Evolutionary conservation across 1,284 basidiomycete genomes (phyloP).

Genomic region (Mycena sp.): DNA sequence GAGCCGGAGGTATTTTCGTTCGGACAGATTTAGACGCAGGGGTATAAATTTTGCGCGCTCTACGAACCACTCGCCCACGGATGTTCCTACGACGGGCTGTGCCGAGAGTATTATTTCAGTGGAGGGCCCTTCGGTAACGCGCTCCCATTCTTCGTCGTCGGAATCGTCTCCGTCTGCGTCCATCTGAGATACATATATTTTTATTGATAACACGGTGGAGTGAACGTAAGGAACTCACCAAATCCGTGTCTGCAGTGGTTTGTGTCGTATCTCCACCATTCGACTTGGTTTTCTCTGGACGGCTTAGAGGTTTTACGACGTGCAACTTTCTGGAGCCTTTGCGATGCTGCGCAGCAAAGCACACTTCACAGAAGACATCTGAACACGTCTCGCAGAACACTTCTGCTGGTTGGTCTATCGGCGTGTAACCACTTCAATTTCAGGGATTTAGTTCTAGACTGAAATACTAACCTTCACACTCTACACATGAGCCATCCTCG

Average conservation of each 20-base stretch:
- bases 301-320: constrained; percentile 56
- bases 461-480: constrained; percentile 78
- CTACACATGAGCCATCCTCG: constrained; percentile 76
- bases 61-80: constrained; percentile 84
- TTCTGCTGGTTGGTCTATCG: constrained; percentile 80
- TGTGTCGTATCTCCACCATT: constrained; percentile 21
- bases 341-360: constrained; percentile 82
- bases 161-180: constrained; percentile 56
- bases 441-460: neutral
- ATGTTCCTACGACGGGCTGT: constrained; percentile 63
- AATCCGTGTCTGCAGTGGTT: constrained; percentile 35
- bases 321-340: constrained; percentile 80
- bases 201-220: constrained; percentile 10
- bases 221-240: constrained; percentile 35
- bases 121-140: constrained; percentile 46
- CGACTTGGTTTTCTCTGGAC: constrained; percentile 30
- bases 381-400: constrained; percentile 73
- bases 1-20: constrained; percentile 83
- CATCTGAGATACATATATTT: constrained; percentile 49
- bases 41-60: constrained; percentile 82
- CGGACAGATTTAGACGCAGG: constrained; percentile 71
- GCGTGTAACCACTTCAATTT: neutral
- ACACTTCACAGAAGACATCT: constrained; percentile 83
- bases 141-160: constrained; percentile 61
- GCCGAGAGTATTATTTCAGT: constrained; percentile 50